Percentiles rank a stretch among this genome's conserved stretches.
Conservation (phyloP, 805 yeast genomes). For the Lipomyces mesembrius region DNA sequence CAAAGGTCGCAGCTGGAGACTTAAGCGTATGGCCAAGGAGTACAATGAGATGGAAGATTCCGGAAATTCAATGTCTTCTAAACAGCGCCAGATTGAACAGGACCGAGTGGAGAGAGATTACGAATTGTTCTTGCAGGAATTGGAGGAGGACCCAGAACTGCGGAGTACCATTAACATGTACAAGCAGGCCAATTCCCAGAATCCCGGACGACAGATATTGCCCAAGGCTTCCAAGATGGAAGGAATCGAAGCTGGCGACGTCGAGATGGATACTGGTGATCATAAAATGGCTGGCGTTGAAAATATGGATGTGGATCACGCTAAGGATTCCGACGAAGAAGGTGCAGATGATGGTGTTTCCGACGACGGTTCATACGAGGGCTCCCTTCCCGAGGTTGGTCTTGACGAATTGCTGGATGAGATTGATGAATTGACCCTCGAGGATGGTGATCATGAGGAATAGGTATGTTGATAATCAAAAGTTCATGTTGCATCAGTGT, state of each 20-base stretch:
- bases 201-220: conserved; percentile 22
- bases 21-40: conserved; percentile 97
- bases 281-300: conserved; percentile 17
- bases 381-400: conserved; percentile 68
- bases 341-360: conserved; percentile 25
- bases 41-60: conserved; percentile 82
- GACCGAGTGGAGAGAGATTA: conserved; percentile 94
- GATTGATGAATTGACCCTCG: conserved; percentile 88
- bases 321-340: conserved; percentile 7
- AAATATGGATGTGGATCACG: conserved; percentile 1
- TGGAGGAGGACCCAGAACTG: conserved; percentile 95
- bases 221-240: conserved; percentile 19
- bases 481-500: background rate
- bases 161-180: conserved; percentile 89
- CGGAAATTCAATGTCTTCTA: conserved; percentile 48
- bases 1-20: conserved; percentile 84
- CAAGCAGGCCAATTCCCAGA: conserved; percentile 57
- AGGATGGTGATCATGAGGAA: conserved; percentile 48
- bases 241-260: conserved; percentile 22
- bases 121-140: conserved; percentile 92
- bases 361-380: conserved; percentile 38
- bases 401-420: conserved; percentile 94
- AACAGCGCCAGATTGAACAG: conserved; percentile 68
- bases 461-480: background rate
- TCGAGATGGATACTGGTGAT: conserved; percentile 30